Percentiles rank a stretch among this genome's conserved stretches.
phyloP scores from a whole-genome alignment of 2,329 filamentous ascomycete genomes.

The Penicillium sclerotiorum region DNA sequence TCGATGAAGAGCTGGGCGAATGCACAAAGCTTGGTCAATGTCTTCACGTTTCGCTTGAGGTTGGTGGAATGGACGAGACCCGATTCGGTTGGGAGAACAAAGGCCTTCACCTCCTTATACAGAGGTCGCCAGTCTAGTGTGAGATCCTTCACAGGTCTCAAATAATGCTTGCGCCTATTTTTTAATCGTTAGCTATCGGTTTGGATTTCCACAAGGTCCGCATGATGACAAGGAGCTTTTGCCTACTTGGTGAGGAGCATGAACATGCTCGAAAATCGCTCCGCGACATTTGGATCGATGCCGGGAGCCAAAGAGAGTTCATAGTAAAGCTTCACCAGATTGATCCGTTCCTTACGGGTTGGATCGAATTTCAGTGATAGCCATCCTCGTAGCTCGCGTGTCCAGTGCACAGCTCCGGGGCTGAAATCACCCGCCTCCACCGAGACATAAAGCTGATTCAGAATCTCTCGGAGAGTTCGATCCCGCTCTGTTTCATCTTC shows the following conservation, averaged over 20 bases:
- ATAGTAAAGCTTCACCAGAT: slow-evolving; percentile 88
- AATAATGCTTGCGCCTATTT: slow-evolving; percentile 85
- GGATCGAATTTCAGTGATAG: slow-evolving; percentile 97
- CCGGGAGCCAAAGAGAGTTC: slow-evolving; percentile 89
- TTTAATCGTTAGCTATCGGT: slow-evolving; percentile 22
- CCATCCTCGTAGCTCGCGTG: slow-evolving; percentile 93
- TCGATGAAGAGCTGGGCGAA: slow-evolving; percentile 94
- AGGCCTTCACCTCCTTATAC: slow-evolving; percentile 87
- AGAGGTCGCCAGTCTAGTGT: slow-evolving; percentile 89
- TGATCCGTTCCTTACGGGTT: slow-evolving; percentile 77
- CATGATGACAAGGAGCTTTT: background rate
- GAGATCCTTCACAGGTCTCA: slow-evolving; percentile 88
- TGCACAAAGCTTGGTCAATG: slow-evolving; percentile 84
- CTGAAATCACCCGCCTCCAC: slow-evolving; percentile 92
- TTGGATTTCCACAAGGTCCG: background rate
- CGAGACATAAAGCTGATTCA: slow-evolving; percentile 91
- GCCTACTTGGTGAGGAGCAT: slow-evolving; percentile 89
- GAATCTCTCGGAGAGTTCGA: slow-evolving; percentile 78
- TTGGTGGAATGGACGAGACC: slow-evolving; percentile 64
- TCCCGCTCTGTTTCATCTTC: slow-evolving; percentile 80
- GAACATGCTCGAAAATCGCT: slow-evolving; percentile 96
- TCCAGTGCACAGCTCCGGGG: slow-evolving; percentile 94
- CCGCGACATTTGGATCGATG: slow-evolving; percentile 76
- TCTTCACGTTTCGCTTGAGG: slow-evolving; percentile 67
- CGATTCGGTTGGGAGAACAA: slow-evolving; percentile 84